Evolutionary conservation across 2,329 filamentous ascomycete species (phyloP).

Genomic region (Trichothecium roseum): DNA sequence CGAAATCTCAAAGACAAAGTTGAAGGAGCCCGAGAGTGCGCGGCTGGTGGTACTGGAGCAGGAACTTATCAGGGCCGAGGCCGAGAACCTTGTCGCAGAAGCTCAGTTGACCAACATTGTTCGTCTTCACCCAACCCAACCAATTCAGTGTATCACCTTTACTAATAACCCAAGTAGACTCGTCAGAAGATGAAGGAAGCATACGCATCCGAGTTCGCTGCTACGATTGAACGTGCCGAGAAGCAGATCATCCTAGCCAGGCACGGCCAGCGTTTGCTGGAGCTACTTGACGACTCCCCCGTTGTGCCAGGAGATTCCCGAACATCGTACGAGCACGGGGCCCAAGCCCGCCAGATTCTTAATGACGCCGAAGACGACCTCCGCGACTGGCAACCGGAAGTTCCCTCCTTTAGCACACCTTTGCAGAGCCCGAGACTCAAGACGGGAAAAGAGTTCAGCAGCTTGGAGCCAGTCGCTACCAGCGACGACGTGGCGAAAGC

Average conservation of each 20-base stretch:
- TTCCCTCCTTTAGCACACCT: slow-evolving; percentile 13
- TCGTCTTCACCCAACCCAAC: slow-evolving; percentile 25
- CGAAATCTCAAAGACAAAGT: slow-evolving; percentile 84
- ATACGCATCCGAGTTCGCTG: slow-evolving; percentile 78
- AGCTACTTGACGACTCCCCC: slow-evolving; percentile 80
- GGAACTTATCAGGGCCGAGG: slow-evolving; percentile 91
- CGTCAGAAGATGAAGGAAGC: slow-evolving; percentile 94
- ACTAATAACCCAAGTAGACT: slow-evolving; percentile 44
- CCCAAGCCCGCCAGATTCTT: slow-evolving; percentile 71
- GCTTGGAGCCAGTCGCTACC: not conserved
- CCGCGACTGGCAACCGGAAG: slow-evolving; percentile 55
- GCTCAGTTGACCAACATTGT: slow-evolving; percentile 93
- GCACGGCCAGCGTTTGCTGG: slow-evolving; percentile 76
- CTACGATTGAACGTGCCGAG: slow-evolving; percentile 90
- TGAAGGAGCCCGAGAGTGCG: slow-evolving; percentile 80
- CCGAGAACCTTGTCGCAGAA: slow-evolving; percentile 90
- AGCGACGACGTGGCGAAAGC: not conserved
- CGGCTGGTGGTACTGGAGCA: slow-evolving; percentile 82
- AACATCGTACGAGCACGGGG: slow-evolving; percentile 52
- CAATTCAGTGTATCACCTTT: not conserved
- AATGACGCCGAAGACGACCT: slow-evolving; percentile 90
- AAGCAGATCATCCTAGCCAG: slow-evolving; percentile 93
- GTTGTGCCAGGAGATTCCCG: slow-evolving; percentile 77
- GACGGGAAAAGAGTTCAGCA: slow-evolving; percentile 11
- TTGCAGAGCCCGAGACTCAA: slow-evolving; percentile 13